Conservation (phyloP, 2,329 filamentous ascomycete species). For the Coniella lustricola region DNA sequence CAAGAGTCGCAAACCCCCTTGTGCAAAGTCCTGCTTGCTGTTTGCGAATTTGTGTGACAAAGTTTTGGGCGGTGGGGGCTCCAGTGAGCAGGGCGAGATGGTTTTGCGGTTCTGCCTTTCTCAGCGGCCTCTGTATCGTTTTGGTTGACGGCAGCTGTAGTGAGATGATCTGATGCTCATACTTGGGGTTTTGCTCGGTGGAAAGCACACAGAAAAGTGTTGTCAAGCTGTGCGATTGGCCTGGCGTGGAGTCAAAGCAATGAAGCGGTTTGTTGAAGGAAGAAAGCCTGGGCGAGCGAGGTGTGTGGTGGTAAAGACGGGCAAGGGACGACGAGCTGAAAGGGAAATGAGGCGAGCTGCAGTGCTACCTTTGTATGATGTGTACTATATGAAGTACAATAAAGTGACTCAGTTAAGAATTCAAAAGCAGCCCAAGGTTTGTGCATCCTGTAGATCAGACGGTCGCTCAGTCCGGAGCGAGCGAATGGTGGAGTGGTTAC, state of each 20-base stretch:
- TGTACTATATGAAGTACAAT: no score
- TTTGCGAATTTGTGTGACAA: no score
- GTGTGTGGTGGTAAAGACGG: no score
- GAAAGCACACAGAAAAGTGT: no score
- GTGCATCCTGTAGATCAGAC: neutral
- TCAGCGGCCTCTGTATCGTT: conserved; percentile 15
- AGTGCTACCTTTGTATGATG: conserved; percentile 1
- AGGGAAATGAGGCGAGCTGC: conserved; percentile 9
- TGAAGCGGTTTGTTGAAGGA: neutral
- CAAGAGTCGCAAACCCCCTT: neutral
- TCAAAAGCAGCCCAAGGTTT: neutral
- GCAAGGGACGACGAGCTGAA: neutral
- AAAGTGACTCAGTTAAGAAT: no score
- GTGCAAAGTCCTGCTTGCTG: neutral
- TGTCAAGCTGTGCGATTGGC: no score
- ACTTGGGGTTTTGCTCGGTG: conserved; percentile 7
- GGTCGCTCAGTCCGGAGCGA: no score
- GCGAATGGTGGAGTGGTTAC: conserved; percentile 4
- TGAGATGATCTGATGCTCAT: conserved; percentile 12
- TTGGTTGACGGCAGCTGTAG: conserved; percentile 10
- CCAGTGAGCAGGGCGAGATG: no score
- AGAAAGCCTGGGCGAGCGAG: no score
- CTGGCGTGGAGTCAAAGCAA: no score
- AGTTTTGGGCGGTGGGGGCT: no score
- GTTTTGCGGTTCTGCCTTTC: no score